These are phyloP conservation scores for Picea glauca DNA, from an alignment of 75 land plant genomes.

Conservation along the genomic window DNA sequence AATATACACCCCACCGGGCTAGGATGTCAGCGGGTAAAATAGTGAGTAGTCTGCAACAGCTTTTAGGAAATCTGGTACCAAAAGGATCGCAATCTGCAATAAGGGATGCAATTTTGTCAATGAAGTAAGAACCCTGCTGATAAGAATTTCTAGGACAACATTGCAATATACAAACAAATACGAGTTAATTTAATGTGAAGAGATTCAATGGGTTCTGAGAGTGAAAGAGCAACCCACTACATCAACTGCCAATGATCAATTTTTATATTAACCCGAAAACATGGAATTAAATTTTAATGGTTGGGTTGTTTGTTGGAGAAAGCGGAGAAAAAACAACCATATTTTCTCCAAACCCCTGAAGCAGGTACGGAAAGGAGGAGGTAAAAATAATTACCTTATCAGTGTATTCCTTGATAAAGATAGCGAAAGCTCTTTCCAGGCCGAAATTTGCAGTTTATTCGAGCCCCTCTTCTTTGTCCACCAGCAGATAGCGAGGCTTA, in stretches of 20 bases:
- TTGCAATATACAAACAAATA: neutral
- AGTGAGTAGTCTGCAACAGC: constrained; percentile 41
- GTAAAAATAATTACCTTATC: constrained; percentile 32
- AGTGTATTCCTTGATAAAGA: constrained; percentile 63
- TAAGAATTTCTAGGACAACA: neutral
- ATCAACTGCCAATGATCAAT: neutral
- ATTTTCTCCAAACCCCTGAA: neutral
- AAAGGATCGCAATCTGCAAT: constrained; percentile 37
- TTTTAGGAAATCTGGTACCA: constrained; percentile 52
- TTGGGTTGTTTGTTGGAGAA: neutral
- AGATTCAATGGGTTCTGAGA: neutral
- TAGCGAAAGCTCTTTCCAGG: constrained; percentile 43
- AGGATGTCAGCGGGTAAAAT: constrained; percentile 43
- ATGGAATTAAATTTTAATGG: neutral
- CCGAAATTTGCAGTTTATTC: constrained; percentile 90
- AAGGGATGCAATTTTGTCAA: neutral
- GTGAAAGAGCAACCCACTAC: neutral
- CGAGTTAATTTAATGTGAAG: neutral
- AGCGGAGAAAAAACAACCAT: neutral
- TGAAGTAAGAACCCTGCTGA: neutral
- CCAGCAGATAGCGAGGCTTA: constrained; percentile 85
- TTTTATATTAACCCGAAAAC: neutral
- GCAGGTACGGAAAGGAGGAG: neutral
- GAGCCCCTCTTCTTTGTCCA: constrained; percentile 62
- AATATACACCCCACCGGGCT: constrained; percentile 36